Evolutionary conservation across 768 basidiomycete genomes (phyloP).

Genomic region (Leucosporidium creatinivorum): DNA sequence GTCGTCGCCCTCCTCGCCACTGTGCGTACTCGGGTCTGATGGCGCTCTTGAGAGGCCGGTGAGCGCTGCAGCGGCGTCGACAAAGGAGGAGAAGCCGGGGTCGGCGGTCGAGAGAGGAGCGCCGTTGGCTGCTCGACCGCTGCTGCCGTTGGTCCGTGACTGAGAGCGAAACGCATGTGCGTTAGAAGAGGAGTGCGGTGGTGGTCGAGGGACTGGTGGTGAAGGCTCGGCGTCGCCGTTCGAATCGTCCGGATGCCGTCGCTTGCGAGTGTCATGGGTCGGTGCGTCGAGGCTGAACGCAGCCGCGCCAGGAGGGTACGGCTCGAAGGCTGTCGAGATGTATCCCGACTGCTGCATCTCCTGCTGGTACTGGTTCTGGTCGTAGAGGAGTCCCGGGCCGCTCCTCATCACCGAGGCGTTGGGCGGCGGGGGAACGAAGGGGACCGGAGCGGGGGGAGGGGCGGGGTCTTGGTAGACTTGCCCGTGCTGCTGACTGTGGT

Average conservation of each 20-base stretch:
- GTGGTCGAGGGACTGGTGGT: not conserved
- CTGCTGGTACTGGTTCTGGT: constrained; percentile 12
- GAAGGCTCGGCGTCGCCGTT: too few species aligned
- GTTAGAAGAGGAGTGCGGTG: not conserved
- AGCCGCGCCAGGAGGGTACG: not conserved
- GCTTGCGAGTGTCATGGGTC: too few species aligned
- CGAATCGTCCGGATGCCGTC: too few species aligned
- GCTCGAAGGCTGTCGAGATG: not conserved
- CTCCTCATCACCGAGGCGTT: not conserved
- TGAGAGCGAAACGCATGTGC: not conserved
- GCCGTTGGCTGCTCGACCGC: not conserved
- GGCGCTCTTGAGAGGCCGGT: constrained; percentile 23
- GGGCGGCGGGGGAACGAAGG: too few species aligned
- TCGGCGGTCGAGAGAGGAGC: constrained; percentile 9
- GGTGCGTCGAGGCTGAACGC: too few species aligned
- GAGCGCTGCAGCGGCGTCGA: constrained; percentile 28
- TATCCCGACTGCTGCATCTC: not conserved
- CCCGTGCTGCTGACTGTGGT: not conserved
- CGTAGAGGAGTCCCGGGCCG: not conserved
- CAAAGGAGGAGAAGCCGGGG: constrained; percentile 27
- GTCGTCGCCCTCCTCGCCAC: constrained; percentile 16
- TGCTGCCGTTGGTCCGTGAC: not conserved
- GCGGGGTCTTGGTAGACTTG: not conserved
- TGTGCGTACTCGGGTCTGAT: constrained; percentile 11
- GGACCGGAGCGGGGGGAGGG: too few species aligned